phyloP scores from a whole-genome alignment of 305 asterid species.

The Plantago lanceolata region DNA sequence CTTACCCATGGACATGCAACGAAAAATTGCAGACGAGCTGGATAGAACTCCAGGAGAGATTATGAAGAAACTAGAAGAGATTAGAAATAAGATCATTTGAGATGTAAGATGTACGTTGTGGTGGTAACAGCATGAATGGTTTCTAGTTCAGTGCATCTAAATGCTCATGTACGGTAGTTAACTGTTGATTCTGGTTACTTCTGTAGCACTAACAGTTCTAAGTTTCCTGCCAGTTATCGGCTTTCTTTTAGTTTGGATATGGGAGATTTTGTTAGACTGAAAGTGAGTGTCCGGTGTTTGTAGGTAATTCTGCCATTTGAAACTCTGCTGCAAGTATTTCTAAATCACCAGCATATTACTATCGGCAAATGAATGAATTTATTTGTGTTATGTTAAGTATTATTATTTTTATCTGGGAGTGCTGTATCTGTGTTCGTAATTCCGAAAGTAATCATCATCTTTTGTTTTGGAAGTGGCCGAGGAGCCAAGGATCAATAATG shows the following conservation, averaged over 20 bases:
- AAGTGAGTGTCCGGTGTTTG: too few species aligned
- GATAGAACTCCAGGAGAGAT: slow-evolving; percentile 97
- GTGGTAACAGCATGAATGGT: slow-evolving; percentile 20
- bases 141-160: not conserved
- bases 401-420: too few species aligned
- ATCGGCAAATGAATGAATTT: too few species aligned
- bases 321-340: too few species aligned
- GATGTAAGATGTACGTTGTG: slow-evolving; percentile 14
- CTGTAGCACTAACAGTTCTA: slow-evolving; percentile 12
- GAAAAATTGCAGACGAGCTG: slow-evolving; percentile 93
- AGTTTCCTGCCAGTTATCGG: slow-evolving; percentile 3
- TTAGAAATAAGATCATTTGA: slow-evolving; percentile 84
- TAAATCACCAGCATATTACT: too few species aligned
- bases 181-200: not conserved
- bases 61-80: slow-evolving; percentile 87
- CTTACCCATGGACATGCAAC: slow-evolving; percentile 87
- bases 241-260: slow-evolving; percentile 14
- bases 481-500: too few species aligned
- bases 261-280: not conserved
- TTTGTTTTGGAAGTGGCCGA: too few species aligned
- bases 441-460: too few species aligned
- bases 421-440: too few species aligned
- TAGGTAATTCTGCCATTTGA: too few species aligned
- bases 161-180: not conserved
- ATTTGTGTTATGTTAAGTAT: too few species aligned